Percentiles rank a stretch among this genome's conserved stretches.
phyloP scores from a whole-genome alignment of 2,329 filamentous ascomycete genomes.

The Amauroascus niger region DNA sequence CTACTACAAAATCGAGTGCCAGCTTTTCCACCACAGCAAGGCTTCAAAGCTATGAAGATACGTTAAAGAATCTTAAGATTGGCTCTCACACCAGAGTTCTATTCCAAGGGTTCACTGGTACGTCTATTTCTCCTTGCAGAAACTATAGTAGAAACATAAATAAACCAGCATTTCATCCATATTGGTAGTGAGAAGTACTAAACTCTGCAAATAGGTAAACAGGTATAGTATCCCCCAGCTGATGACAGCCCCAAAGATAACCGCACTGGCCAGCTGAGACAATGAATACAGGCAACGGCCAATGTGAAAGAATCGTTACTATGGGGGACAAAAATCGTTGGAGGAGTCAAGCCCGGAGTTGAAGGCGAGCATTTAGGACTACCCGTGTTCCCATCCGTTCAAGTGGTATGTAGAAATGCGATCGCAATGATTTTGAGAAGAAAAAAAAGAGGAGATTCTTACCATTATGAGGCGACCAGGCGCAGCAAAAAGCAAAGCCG shows the following conservation, averaged over 20 bases:
- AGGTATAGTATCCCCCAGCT: slow-evolving; percentile 12
- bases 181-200: neutral
- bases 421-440: neutral
- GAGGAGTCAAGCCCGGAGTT: slow-evolving; percentile 63
- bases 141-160: too few species aligned
- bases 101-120: slow-evolving; percentile 62
- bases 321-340: slow-evolving; percentile 73
- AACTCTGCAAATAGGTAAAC: slow-evolving; percentile 11
- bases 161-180: too few species aligned
- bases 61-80: slow-evolving; percentile 57
- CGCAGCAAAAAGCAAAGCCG: slow-evolving; percentile 60
- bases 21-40: slow-evolving; percentile 29
- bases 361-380: slow-evolving; percentile 62
- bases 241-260: neutral
- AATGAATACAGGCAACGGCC: slow-evolving; percentile 49
- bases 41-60: slow-evolving; percentile 45
- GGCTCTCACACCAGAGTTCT: slow-evolving; percentile 57
- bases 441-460: neutral
- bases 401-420: slow-evolving; percentile 36
- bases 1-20: slow-evolving; percentile 1
- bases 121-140: neutral
- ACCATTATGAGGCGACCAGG: slow-evolving; percentile 34
- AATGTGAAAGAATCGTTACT: slow-evolving; percentile 66
- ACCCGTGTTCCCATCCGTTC: slow-evolving; percentile 60
- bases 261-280: slow-evolving; percentile 1